Conservation (phyloP, 1,284 basidiomycete species). For the Cerrena zonata region DNA sequence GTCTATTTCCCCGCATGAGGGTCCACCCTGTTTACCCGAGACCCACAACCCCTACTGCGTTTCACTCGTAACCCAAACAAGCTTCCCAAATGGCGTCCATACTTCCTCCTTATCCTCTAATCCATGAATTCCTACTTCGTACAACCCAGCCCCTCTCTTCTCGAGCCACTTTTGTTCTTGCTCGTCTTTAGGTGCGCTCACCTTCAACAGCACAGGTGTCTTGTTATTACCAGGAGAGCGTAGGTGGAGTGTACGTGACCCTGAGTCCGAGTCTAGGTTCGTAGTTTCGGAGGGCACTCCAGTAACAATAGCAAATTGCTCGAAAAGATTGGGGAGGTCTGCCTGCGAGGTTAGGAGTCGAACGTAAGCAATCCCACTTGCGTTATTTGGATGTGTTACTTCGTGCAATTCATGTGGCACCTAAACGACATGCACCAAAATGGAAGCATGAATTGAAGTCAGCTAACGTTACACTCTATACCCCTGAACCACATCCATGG, state of each 20-base stretch:
- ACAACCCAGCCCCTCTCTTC: not conserved
- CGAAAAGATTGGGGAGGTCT: not conserved
- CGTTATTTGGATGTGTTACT: conserved; percentile 2
- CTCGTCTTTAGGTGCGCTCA: not conserved
- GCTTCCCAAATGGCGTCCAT: not conserved
- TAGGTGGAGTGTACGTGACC: not conserved
- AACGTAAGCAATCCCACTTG: conserved; percentile 1
- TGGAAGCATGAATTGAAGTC: not conserved
- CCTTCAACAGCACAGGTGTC: not conserved
- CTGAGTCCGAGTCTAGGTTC: not conserved
- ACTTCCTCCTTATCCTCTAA: not conserved
- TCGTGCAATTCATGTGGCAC: conserved; percentile 4
- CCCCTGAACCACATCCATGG: too few relatives aligned
- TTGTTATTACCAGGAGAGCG: not conserved
- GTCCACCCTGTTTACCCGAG: too few relatives aligned
- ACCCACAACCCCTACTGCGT: too few relatives aligned
- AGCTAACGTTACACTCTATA: too few relatives aligned
- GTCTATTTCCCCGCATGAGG: too few relatives aligned
- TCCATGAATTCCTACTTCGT: not conserved
- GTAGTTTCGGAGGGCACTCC: not conserved
- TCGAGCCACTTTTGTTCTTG: not conserved
- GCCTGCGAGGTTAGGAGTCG: not conserved
- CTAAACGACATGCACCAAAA: not conserved
- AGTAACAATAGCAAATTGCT: not conserved
- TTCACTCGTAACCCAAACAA: not conserved